Evolutionary conservation across 192 early-diverging fungal genomes (phyloP).

Genomic region (Mortierella claussenii): DNA sequence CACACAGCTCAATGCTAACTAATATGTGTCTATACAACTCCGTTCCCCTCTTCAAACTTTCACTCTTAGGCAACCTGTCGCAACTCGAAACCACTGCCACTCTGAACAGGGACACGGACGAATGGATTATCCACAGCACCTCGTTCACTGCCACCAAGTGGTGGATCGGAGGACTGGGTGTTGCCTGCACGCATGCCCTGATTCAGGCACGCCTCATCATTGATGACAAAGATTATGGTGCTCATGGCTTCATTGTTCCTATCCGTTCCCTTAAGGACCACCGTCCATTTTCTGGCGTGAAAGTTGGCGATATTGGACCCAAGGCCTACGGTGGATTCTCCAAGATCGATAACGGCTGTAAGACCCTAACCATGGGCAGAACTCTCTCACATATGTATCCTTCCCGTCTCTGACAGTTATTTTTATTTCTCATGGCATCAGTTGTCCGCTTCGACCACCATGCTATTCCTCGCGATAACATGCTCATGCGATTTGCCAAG

Average conservation of each 20-base stretch:
- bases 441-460: slow-evolving; percentile 74
- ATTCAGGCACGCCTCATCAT: slow-evolving; percentile 85
- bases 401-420: too few relatives aligned
- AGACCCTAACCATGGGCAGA: slow-evolving; percentile 15
- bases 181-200: slow-evolving; percentile 76
- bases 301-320: slow-evolving; percentile 84
- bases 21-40: too few relatives aligned
- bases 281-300: slow-evolving; percentile 75
- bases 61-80: slow-evolving; percentile 67
- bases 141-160: slow-evolving; percentile 68
- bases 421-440: slow-evolving; percentile 3
- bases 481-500: slow-evolving; percentile 85
- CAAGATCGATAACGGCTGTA: slow-evolving; percentile 84
- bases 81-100: slow-evolving; percentile 85
- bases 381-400: too few relatives aligned
- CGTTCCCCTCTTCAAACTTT: too few relatives aligned
- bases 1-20: too few relatives aligned
- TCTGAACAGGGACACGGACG: slow-evolving; percentile 74
- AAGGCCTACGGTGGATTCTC: slow-evolving; percentile 77
- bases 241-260: slow-evolving; percentile 82
- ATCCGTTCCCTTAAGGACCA: slow-evolving; percentile 76
- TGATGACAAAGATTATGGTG: slow-evolving; percentile 72
- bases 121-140: slow-evolving; percentile 84
- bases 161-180: slow-evolving; percentile 85
- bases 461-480: slow-evolving; percentile 80